Base-by-base conservation (phyloP, 176 grass and related monocot genomes). In the Aegilops umbellulata region DNA sequence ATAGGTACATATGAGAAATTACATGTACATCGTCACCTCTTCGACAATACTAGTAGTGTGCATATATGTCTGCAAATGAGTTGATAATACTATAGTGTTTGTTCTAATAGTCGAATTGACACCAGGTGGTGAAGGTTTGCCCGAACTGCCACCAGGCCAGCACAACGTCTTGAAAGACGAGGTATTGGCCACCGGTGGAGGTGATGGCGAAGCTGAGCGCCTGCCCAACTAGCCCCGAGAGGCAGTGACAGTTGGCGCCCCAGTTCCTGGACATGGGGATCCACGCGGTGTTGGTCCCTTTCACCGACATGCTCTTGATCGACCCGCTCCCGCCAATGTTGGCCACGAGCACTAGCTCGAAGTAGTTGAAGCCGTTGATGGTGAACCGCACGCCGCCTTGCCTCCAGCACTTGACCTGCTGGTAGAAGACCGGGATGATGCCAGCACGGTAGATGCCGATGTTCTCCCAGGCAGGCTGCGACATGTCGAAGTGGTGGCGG, bases 391-490 rank as follows among this genome's bases (percentile, higher is more conserved):
- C 58, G 0, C 88, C 82, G 0, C 83, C 90, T 3, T 13, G 3
- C 83, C 29, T 89, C 87, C 66, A 86, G 60, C 87, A 92, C 57
- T 82, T 80, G 22, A 89, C 66, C 67, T 58, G 81, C 39, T 79
- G 90, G 73, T 83, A 89, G 67, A 88, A 72, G 35, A 92, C 36
- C 30, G 87, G 87, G 68, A 92, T n/a, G 30, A 92, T 92, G 19
- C 90, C 83, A 8, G 79, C 87, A 0, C 0, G 3, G 69, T 79
- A 75, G 30, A 62, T n/a, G 65, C 73, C 87, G 69, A 92, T 87
- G 29, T 70, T 62, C 26, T 70, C 29, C 87, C 81, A 89, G 32
- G 83, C 84, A 2, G 79, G 90, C 58, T 87, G 80, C 3, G 64
- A 66, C 64, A 66, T 66, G 64, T 66, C 64, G 14, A 66, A 66